Conservation (phyloP, 1,284 basidiomycete genomes). For the Sporisorium reilianum region DNA sequence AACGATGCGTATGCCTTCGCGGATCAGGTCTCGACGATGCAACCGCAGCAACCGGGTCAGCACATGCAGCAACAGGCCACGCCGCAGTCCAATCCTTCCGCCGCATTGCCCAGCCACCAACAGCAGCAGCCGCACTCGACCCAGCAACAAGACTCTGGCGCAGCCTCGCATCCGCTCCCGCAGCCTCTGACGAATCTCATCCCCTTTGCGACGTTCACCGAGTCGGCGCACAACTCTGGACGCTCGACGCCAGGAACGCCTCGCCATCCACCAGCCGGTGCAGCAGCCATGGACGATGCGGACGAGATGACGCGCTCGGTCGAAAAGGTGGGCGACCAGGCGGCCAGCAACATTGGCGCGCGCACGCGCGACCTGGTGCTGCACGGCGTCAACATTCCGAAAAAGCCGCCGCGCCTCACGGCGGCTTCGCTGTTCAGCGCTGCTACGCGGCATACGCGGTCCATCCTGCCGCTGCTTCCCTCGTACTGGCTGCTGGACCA, state of each 20-base stretch:
- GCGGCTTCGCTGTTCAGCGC: slow-evolving; percentile 48
- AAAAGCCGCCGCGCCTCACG: slow-evolving; percentile 46
- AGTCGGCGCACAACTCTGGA: slow-evolving; percentile 38
- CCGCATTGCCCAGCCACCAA: slow-evolving; percentile 9
- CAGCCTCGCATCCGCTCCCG: slow-evolving; percentile 21
- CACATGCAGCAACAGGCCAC: slow-evolving; percentile 13
- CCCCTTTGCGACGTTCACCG: slow-evolving; percentile 44
- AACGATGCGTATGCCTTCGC: slow-evolving; percentile 23
- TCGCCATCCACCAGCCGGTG: slow-evolving; percentile 17
- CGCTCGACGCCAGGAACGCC: slow-evolving; percentile 42
- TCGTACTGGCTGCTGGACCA: slow-evolving; percentile 51
- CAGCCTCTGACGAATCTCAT: slow-evolving; percentile 27
- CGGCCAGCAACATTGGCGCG: slow-evolving; percentile 46
- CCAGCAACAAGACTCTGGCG: slow-evolving; percentile 8
- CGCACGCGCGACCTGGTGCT: slow-evolving; percentile 46
- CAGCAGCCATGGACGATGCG: slow-evolving; percentile 25
- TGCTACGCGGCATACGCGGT: slow-evolving; percentile 30
- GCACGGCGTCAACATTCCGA: slow-evolving; percentile 54
- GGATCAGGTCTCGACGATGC: slow-evolving; percentile 9
- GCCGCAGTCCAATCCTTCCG: neutral
- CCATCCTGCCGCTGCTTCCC: slow-evolving; percentile 36
- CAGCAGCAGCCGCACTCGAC: slow-evolving; percentile 4
- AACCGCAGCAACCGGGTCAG: slow-evolving; percentile 12
- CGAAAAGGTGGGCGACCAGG: slow-evolving; percentile 48
- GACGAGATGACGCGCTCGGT: slow-evolving; percentile 47